Conservation (phyloP, 2,329 filamentous ascomycete genomes). For the Aspergillus fijiensis region DNA sequence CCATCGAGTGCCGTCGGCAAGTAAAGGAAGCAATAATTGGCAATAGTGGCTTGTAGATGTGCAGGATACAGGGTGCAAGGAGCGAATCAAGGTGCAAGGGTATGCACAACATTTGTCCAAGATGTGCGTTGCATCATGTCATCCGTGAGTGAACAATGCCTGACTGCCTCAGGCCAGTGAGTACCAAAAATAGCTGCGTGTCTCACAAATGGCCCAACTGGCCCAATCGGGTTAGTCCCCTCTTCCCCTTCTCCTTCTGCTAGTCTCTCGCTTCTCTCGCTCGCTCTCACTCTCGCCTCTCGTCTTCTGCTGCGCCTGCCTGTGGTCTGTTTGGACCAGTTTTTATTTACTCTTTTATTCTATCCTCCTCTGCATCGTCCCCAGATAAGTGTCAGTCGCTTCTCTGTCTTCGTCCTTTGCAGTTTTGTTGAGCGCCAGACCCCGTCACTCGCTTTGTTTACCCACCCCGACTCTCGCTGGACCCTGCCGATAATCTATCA, state of each 20-base stretch:
- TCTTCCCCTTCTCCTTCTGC: slow-evolving; percentile 4
- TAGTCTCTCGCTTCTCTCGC: slow-evolving; percentile 13
- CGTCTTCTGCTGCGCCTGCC: neutral
- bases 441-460: slow-evolving; percentile 29
- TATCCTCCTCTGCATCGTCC: slow-evolving; percentile 1
- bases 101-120: neutral
- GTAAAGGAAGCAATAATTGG: slow-evolving; percentile 5
- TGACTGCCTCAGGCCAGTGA: slow-evolving; percentile 13
- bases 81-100: neutral
- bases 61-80: neutral
- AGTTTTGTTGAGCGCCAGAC: neutral
- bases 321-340: neutral
- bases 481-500: slow-evolving; percentile 17
- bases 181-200: slow-evolving; percentile 26
- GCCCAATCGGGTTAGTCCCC: slow-evolving; percentile 17
- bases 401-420: neutral
- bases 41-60: slow-evolving; percentile 7
- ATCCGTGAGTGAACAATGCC: neutral
- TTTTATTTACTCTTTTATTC: slow-evolving; percentile 8
- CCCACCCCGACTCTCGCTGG: slow-evolving; percentile 13
- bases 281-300: slow-evolving; percentile 9
- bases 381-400: neutral
- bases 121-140: neutral
- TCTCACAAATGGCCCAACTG: slow-evolving; percentile 20
- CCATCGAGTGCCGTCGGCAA: neutral